Percentiles rank a stretch among this genome's conserved stretches.
phyloP scores from a whole-genome alignment of 2,329 filamentous ascomycete genomes.

The Ophiostoma australiae region DNA sequence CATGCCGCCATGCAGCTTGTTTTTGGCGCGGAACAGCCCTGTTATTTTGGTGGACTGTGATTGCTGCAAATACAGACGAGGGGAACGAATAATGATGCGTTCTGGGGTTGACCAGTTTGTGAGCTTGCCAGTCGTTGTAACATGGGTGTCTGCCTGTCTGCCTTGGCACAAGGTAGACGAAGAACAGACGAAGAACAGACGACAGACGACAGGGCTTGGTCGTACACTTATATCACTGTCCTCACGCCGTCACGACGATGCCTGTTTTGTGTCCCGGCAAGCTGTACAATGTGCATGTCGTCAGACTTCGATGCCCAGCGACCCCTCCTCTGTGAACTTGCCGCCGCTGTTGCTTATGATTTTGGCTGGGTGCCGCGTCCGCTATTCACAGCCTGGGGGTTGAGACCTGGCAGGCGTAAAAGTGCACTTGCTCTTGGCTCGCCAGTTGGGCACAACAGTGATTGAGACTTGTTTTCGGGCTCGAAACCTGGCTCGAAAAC shows the following conservation, averaged over 20 bases:
- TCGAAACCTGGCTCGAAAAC: not conserved
- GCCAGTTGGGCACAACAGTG: not conserved
- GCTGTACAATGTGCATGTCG: not conserved
- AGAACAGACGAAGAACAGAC: conserved; percentile 3
- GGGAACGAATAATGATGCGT: conserved; percentile 24
- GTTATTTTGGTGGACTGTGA: conserved; percentile 22
- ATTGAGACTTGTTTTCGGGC: not conserved
- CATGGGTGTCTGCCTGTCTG: conserved; percentile 26
- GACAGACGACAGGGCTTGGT: conserved; percentile 9
- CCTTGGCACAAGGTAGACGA: not conserved
- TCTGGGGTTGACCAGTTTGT: conserved; percentile 12
- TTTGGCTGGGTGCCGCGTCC: not conserved
- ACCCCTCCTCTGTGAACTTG: not conserved
- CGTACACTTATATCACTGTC: conserved; percentile 1
- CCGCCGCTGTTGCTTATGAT: not conserved
- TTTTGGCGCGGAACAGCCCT: conserved; percentile 24
- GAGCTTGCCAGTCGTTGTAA: conserved; percentile 17
- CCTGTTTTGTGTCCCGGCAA: not conserved
- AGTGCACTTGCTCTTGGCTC: conserved; percentile 4
- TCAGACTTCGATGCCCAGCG: not conserved
- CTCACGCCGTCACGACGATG: not conserved
- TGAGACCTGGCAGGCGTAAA: not conserved
- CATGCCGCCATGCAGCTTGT: not conserved
- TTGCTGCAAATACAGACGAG: conserved; percentile 19
- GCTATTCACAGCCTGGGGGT: not conserved